phyloP scores from a whole-genome alignment of 2,329 filamentous ascomycete species.

The Pestalotiopsis sp. region DNA sequence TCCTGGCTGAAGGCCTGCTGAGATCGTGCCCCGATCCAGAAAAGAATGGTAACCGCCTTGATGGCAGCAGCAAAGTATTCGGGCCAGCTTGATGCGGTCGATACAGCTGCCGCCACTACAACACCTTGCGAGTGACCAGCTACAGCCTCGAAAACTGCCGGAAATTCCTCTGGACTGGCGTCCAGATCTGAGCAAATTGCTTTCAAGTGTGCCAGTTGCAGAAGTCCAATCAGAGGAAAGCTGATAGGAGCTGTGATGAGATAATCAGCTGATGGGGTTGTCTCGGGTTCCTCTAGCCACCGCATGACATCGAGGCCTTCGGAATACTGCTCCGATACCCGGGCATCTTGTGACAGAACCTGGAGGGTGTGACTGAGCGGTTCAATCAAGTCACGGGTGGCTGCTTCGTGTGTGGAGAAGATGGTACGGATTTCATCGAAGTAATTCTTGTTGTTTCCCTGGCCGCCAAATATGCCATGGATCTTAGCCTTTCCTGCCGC shows the following conservation, averaged over 20 bases:
- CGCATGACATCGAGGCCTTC: conserved; percentile 31
- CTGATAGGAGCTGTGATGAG: conserved; percentile 38
- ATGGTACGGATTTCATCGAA: conserved; percentile 24
- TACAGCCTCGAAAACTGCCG: conserved; percentile 16
- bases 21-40: conserved; percentile 35
- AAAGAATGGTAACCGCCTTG: conserved; percentile 33
- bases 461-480: conserved; percentile 25
- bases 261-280: conserved; percentile 31
- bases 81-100: conserved; percentile 35
- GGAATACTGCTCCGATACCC: conserved; percentile 22
- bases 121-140: conserved; percentile 43
- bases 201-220: conserved; percentile 26
- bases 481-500: conserved; percentile 20
- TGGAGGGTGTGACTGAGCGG: conserved; percentile 19
- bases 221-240: conserved; percentile 38
- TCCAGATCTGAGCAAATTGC: conserved; percentile 27
- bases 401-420: conserved; percentile 21
- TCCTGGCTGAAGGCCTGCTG: conserved; percentile 26
- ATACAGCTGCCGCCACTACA: conserved; percentile 35
- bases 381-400: conserved; percentile 19
- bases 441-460: conserved; percentile 26
- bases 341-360: conserved; percentile 21
- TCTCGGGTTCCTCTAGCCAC: conserved; percentile 28
- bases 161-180: conserved; percentile 17
- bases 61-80: conserved; percentile 30